Evolutionary conservation across 148 eudicot genomes (phyloP), one percentile per base, ranked within the genome.

Genomic region (Camellia japonica): DNA sequence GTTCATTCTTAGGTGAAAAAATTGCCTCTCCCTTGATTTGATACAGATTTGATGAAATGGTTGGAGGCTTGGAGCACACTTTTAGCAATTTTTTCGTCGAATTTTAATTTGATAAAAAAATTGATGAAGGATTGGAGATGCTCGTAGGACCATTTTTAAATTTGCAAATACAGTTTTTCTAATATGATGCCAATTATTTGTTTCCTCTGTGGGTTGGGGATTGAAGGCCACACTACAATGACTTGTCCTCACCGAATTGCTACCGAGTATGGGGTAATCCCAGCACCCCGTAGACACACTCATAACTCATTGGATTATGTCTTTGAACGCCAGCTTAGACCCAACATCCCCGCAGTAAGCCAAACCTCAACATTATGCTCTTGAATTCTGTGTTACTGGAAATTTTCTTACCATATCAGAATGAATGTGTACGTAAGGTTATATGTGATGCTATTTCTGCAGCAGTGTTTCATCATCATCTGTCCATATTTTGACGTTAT

Each of bases 181-280:
- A 15, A 56, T 41, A 38, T 14, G 67, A 60, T 51, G 16, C 47
- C 23, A 49, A 46, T 49, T 51, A 49, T 20, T 49, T 51, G 52
- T 74, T 59, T 74, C 67, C 18, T 59, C 2, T 74, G 54, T 2
- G 58, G 51, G 56, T 61, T 67, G 80, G 79, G 73, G 66, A 77
- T 84, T 88, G 86, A 87, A 96, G 99, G 99, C 16, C 99, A 96
- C 81, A 96, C 99, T 16, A 96, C 99, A 43, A 84, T 91, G 87
- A 87, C 80, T 47, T 96, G 99, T 80, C 98, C 99, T 44, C 99
- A 96, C 83, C 88, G 98, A 82, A 82, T 94, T 68, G 90, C 99
- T 68, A 89, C 87, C 0, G 99, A 94, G 86, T 89, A 86, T 79
- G 99, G 99, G 63, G 95, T 92, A 46, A 19, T 84, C 79, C 95